Conservation (phyloP, 2,329 filamentous ascomycete species). For the Venturia nashicola region DNA sequence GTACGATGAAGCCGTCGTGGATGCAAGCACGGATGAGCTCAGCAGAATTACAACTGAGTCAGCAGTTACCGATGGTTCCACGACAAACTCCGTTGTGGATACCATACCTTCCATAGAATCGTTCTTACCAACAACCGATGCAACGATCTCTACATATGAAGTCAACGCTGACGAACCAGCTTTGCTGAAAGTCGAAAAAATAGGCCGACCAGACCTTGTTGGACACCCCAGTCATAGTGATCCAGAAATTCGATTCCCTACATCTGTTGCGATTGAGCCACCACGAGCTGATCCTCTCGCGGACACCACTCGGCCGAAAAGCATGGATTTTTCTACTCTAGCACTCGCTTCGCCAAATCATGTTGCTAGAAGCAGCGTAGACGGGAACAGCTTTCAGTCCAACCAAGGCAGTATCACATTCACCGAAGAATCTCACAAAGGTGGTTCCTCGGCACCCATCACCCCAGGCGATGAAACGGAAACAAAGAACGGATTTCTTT, state of each 20-base stretch:
- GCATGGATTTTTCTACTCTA: conserved; percentile 12
- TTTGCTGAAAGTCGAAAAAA: background rate
- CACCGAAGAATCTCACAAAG: conserved; percentile 17
- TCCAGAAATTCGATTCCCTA: background rate
- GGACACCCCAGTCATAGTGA: background rate
- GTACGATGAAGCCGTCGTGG: conserved; percentile 25
- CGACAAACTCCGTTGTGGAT: background rate
- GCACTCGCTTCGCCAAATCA: conserved; percentile 23
- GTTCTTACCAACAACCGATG: background rate
- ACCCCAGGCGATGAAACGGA: conserved; percentile 33
- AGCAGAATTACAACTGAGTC: background rate
- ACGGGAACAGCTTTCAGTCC: conserved; percentile 12
- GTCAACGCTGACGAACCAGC: background rate
- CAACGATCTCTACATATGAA: background rate
- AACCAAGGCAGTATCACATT: conserved; percentile 20
- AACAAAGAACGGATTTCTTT: conserved; percentile 18
- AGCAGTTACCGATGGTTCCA: background rate
- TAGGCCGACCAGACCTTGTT: background rate
- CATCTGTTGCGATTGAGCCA: background rate
- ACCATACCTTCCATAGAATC: background rate
- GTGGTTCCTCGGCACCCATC: conserved; percentile 22
- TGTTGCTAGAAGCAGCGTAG: conserved; percentile 26
- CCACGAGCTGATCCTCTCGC: conserved; percentile 11
- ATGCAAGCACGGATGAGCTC: background rate
- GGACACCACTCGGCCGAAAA: conserved; percentile 14